Base-by-base conservation (phyloP, 169 alveolate species). In the Eimeria praecox region DNA sequence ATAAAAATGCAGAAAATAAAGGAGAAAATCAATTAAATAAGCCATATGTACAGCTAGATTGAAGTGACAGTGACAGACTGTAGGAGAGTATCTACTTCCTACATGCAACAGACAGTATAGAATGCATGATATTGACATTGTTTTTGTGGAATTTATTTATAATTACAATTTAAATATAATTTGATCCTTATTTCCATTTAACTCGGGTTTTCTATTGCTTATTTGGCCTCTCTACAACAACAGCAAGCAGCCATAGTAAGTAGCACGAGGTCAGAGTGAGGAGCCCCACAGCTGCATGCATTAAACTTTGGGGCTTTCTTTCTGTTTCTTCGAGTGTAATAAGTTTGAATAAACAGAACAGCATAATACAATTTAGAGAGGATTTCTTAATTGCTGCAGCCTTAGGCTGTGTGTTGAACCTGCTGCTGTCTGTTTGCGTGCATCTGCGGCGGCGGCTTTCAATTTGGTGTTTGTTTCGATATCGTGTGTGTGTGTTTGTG, bases 201-300 rank as follows among this genome's bases (percentile, higher is more conserved):
- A n/a, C n/a, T n/a, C n/a, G n/a, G n/a, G n/a, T n/a, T n/a, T n/a
- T n/a, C n/a, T n/a, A n/a, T n/a, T n/a, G n/a, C n/a, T n/a, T n/a
- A n/a, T n/a, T n/a, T n/a, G n/a, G n/a, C n/a, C n/a, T n/a, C n/a
- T n/a, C n/a, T n/a, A n/a, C n/a, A n/a, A n/a, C n/a, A n/a, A n/a
- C n/a, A n/a, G n/a, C n/a, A n/a, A n/a, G n/a, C n/a, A n/a, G n/a
- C n/a, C n/a, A n/a, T n/a, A n/a, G n/a, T n/a, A n/a, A n/a, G n/a
- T n/a, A n/a, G n/a, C n/a, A n/a, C n/a, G n/a, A n/a, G n/a, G n/a
- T n/a, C n/a, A n/a, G n/a, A n/a, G n/a, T n/a, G n/a, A 66, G 30
- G 33, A 38, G 27, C 85, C 85, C 85, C 44, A 30, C 52, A 73
- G 52, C 44, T 64, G 75, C 75, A 64, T 64, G 75, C 75, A 30